Evolutionary conservation across 108 stramenopile species (phyloP).

Genomic region (Cyclotella sp.): DNA sequence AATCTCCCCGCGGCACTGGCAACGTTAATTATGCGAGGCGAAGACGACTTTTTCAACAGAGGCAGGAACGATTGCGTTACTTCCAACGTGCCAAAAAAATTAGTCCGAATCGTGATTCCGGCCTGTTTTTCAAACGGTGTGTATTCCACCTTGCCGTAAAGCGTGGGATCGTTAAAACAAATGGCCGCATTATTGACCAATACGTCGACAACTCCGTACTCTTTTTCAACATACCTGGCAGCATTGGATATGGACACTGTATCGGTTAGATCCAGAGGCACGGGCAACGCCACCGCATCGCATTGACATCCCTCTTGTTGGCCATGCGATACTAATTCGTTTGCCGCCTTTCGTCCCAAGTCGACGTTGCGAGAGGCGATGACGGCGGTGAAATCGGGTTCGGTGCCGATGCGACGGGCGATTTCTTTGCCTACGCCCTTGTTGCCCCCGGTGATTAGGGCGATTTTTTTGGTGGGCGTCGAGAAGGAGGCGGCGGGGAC

Average conservation of each 20-base stretch:
- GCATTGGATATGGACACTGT: constrained; percentile 30
- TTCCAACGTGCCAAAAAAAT: constrained; percentile 62
- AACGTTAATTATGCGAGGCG: constrained; percentile 66
- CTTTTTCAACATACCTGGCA: constrained; percentile 31
- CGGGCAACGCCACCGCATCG: constrained; percentile 35
- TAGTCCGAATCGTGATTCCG: constrained; percentile 59
- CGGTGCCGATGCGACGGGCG: constrained; percentile 48
- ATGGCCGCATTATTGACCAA: constrained; percentile 69
- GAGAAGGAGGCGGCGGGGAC: constrained; percentile 10
- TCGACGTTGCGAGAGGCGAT: constrained; percentile 54
- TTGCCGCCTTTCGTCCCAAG: constrained; percentile 45
- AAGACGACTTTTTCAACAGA: constrained; percentile 48
- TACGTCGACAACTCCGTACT: constrained; percentile 58
- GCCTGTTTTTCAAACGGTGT: constrained; percentile 66
- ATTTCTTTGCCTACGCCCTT: constrained; percentile 73
- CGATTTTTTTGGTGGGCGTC: constrained; percentile 32
- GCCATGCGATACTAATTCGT: constrained; percentile 37
- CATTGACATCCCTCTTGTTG: constrained; percentile 26
- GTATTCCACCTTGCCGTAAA: constrained; percentile 63
- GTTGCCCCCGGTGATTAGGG: constrained; percentile 54
- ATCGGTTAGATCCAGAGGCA: constrained; percentile 52
- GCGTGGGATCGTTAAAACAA: constrained; percentile 71
- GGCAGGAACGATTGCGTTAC: constrained; percentile 52
- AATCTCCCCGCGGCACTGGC: constrained; percentile 68
- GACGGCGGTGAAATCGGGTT: constrained; percentile 49